Evolutionary conservation across 257 asterid species (phyloP).

Genomic region (Primulina huaijiensis): DNA sequence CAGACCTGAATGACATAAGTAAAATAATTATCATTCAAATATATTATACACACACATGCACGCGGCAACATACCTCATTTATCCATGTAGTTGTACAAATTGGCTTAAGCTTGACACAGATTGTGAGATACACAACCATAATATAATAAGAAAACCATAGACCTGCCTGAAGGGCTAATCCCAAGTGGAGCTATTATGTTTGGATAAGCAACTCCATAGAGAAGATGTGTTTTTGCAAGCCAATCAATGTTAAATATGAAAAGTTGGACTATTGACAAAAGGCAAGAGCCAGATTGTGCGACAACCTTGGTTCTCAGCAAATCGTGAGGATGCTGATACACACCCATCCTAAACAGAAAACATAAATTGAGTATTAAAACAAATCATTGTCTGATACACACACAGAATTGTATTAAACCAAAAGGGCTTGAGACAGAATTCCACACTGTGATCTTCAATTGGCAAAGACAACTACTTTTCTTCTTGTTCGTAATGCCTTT

Average conservation of each 20-base stretch:
- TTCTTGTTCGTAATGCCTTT: neutral
- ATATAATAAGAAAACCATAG: too few relatives aligned
- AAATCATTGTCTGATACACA: neutral
- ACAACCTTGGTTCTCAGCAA: neutral
- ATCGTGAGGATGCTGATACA: neutral
- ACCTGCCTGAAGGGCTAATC: too few relatives aligned
- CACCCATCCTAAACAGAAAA: neutral
- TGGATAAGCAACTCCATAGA: too few relatives aligned
- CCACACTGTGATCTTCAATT: conserved; percentile 1
- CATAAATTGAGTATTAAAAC: neutral
- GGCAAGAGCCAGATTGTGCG: neutral
- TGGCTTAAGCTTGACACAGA: neutral
- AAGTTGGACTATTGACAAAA: neutral
- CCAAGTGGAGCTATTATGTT: too few relatives aligned
- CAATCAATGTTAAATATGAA: neutral
- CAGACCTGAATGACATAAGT: too few relatives aligned
- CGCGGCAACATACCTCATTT: neutral
- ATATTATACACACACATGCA: too few relatives aligned
- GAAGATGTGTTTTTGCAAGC: neutral
- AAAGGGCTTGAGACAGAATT: neutral
- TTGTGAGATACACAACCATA: too few relatives aligned
- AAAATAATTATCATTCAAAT: too few relatives aligned
- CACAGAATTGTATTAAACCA: neutral
- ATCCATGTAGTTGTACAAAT: neutral
- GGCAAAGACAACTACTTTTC: neutral